Evolutionary conservation across 2,329 filamentous ascomycete genomes (phyloP), one percentile per base, ranked within the genome.

Genomic region (Ascosphaera apis): DNA sequence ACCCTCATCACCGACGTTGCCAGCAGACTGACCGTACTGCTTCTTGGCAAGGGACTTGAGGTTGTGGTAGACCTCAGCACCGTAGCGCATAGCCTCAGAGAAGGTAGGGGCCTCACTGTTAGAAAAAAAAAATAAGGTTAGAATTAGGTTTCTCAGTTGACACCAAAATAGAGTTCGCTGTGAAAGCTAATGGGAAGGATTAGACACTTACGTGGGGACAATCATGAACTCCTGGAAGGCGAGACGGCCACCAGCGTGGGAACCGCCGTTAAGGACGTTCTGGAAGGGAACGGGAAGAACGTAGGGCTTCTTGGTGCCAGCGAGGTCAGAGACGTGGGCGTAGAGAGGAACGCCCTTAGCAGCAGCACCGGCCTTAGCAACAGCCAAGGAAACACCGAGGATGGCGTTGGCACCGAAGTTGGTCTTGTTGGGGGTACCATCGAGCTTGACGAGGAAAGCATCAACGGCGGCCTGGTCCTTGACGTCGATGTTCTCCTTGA

Each of bases 1-100:
- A 70, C 88, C 88, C 75, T 98, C 88, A 57, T 98, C 88, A 63
- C 88, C 88, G 47, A 98, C 88, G 60, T 98, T 98, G 60, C 86
- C 88, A 47, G 88, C 88, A 45, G 88, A 93, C 65, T 92, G 86
- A 56, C 88, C 88, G 61, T 98, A 98, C 72, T 81, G 88, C 80
- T 93, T 88, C 80, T 95, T 95, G 60, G 88, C 84, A 43, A 95
- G 73, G 51, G 69, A 53, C 78, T 98, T 98, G 53, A 98, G 79
- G 64, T 80, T 78, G 64, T 95, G 86, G 76, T 98, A 98, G 52
- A 93, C 83, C 66, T 98, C 88, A 51, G 86, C 65, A 60, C 88
- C 88, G 65, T 91, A 82, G 59, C 86, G 84, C 65, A 98, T 76
- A 56, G 77, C 88, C 70, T 98, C 88, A 49, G 76, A 73, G 74